Base-by-base conservation (phyloP, 352 stramenopile species). In the Phytophthora pinifolia region DNA sequence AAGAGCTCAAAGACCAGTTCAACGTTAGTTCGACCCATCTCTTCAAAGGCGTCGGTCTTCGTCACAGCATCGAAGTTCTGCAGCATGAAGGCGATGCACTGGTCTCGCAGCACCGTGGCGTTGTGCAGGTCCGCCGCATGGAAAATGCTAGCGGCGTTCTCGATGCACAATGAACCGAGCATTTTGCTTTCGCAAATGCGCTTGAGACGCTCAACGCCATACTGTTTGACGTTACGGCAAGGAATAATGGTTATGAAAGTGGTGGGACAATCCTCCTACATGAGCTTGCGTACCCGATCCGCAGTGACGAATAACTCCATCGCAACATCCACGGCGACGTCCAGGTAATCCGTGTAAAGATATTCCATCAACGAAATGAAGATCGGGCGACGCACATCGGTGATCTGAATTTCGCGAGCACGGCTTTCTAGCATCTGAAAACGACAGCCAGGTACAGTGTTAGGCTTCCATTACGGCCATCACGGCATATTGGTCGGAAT, bases 1-100 rank as follows among this genome's bases (percentile, higher is more conserved):
- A 99, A 74, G 22, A 99, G 88, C 70, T 99, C 96, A 72, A 99
- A 98, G 14, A 99, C 94, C 20, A 99, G 79, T 46, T 99, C 97
- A 52, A 99, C 96, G 71, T 99, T 99, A 51, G 79, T 97, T 49
- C 96, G 74, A 17, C 96, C 96, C 97, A 99, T 99, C 65, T 99
- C 95, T 79, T 99, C 96, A 76, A 99, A 99, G n/a, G 88, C 74
- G 25, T 79, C 57, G 9, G 93, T 98, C 76, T 98, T 98, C 15
- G 92, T 98, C 14, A 99, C 90, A 14, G 82, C 81, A 75, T 99
- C 96, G 70, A 99, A 99, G 79, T 99, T 96, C 41, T 93, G 86
- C 29, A 99, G 70, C 65, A 99, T 98, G 68, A 98, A 99, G 30
- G 92, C 89, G 52, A 99, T 88, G 55, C 93, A 97, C 64, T 98